Percentiles rank a stretch among this genome's conserved stretches.
These are phyloP conservation scores for Lyophyllum atratum DNA, from an alignment of 768 basidiomycete species.

Conservation along the genomic window DNA sequence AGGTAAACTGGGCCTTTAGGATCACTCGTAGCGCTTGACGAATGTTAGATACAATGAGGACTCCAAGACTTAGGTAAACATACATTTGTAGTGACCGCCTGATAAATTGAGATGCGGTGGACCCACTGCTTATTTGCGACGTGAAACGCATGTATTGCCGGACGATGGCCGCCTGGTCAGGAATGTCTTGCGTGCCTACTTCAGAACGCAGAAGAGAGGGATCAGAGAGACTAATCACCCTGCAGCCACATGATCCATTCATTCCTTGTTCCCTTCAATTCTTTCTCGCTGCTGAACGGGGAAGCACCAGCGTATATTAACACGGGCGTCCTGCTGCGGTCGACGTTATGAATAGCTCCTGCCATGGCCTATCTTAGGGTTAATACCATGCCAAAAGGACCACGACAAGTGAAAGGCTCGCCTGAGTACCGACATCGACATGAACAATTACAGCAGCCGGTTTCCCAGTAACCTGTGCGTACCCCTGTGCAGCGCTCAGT, in stretches of 20 bases:
- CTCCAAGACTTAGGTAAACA: constrained; percentile 9
- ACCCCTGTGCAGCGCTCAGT: constrained; percentile 71
- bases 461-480: constrained; percentile 62
- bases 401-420: constrained; percentile 20
- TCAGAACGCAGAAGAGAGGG: neutral
- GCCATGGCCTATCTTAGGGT: constrained; percentile 52
- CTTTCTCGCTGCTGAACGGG: constrained; percentile 56
- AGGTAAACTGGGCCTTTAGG: constrained; percentile 77
- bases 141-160: constrained; percentile 76
- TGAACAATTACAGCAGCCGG: constrained; percentile 77
- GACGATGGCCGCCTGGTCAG: constrained; percentile 71
- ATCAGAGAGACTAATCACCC: constrained; percentile 35
- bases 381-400: neutral
- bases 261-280: constrained; percentile 64
- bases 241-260: constrained; percentile 79
- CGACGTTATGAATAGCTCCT: constrained; percentile 74
- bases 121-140: constrained; percentile 57
- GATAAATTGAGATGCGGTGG: constrained; percentile 51
- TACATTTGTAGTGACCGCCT: constrained; percentile 68
- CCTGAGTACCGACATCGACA: constrained; percentile 73
- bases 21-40: constrained; percentile 59
- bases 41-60: neutral
- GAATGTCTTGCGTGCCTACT: constrained; percentile 46
- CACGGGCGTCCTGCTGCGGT: constrained; percentile 59
- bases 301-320: constrained; percentile 75